Evolutionary conservation across 2,329 filamentous ascomycete species (phyloP).

Genomic region (Penicillium freii): DNA sequence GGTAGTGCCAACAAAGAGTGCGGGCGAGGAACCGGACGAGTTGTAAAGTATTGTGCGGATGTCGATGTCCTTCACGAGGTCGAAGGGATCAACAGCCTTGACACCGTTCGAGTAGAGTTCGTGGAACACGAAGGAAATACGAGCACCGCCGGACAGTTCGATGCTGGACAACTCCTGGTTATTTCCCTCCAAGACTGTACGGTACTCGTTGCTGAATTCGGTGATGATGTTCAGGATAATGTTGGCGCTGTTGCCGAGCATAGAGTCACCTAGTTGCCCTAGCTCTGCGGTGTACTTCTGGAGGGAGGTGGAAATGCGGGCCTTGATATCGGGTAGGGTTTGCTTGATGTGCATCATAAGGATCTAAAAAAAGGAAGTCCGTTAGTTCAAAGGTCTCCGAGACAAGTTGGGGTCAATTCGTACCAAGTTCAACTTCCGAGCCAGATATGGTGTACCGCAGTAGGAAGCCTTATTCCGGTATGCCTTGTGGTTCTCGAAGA

Average conservation of each 20-base stretch:
- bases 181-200: slow-evolving; percentile 92
- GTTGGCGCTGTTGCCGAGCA: slow-evolving; percentile 93
- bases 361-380: slow-evolving; percentile 55
- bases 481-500: slow-evolving; percentile 97
- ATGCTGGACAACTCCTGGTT: slow-evolving; percentile 93
- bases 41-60: slow-evolving; percentile 98
- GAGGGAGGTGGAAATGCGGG: slow-evolving; percentile 86
- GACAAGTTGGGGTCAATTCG: slow-evolving; percentile 12
- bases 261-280: slow-evolving; percentile 79
- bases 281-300: slow-evolving; percentile 88
- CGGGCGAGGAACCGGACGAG: slow-evolving; percentile 96
- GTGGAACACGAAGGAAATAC: slow-evolving; percentile 99
- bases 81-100: slow-evolving; percentile 96
- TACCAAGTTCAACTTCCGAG: slow-evolving; percentile 88
- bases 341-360: slow-evolving; percentile 99
- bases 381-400: slow-evolving; percentile 7
- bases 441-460: slow-evolving; percentile 95
- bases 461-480: slow-evolving; percentile 98
- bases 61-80: slow-evolving; percentile 94
- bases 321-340: slow-evolving; percentile 97
- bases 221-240: slow-evolving; percentile 98
- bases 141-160: slow-evolving; percentile 91
- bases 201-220: slow-evolving; percentile 97
- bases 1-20: slow-evolving; percentile 93
- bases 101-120: slow-evolving; percentile 96